Evolutionary conservation across 108 stramenopile genomes (phyloP), one percentile per base, ranked within the genome.

Genomic region (Skeletonema marinoi): DNA sequence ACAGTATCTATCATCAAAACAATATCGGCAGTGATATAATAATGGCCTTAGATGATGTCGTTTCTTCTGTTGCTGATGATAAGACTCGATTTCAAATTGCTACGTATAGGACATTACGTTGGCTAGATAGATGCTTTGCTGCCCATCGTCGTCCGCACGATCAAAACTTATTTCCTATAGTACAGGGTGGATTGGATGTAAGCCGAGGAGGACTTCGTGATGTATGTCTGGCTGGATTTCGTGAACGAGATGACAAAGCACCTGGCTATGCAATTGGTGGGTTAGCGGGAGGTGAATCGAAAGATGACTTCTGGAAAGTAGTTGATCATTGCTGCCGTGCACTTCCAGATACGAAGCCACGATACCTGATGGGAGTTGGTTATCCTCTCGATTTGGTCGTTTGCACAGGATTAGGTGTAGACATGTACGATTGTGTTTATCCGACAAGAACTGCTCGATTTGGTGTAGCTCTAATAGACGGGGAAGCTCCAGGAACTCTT

Each of bases 401-500:
- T 6, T 98, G 98, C 78, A 94, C 95, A 3, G 98, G 96, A 8
- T 80, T 99, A 70, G 98, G 98, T 32, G 97, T 98, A 9, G 97
- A 99, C 73, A 97, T 98, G 97, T 99, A 93, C 74, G 98, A 99
- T 88, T 99, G 97, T 78, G 98, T 99, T 9, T 99, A 96, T 85
- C 97, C 97, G 4, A 99, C 98, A 11, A 85, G 98, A 41, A 99
- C 98, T 19, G 98, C 97, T 17, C 73, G 98, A 36, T 98, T 99
- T 82, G 98, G 98, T 19, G 94, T 97, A 0, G 98, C 97, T 4
- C 70, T 99, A 21, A 88, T 94, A 14, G 82, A 87, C 14, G 85
- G 75, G 2, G 75, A 70, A 41, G 84, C 88, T 9, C 88, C 87
- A 54, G 95, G 97, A 29, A 89, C 87, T 9, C 60, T 96, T 35